Conservation (phyloP, 1,284 basidiomycete species). For the Ganoderma lucidum region DNA sequence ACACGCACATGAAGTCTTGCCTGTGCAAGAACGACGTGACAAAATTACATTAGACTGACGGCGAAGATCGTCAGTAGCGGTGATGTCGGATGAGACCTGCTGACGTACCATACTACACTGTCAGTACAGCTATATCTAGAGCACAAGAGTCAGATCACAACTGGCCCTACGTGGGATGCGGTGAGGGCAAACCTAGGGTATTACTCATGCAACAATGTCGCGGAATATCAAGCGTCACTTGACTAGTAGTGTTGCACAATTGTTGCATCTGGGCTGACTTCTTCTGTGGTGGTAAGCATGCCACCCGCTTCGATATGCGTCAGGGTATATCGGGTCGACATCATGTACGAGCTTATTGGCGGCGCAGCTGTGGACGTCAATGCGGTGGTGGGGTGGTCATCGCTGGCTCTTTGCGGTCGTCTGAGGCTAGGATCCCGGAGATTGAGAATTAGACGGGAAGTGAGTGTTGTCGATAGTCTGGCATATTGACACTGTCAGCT, state of each 20-base stretch:
- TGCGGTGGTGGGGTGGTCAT: neutral
- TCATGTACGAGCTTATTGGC: conserved; percentile 5
- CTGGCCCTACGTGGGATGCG: neutral
- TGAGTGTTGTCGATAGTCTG: conserved; percentile 30
- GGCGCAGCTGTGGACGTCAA: conserved; percentile 18
- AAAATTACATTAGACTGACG: neutral
- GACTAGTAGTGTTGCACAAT: neutral
- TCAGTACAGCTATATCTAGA: neutral
- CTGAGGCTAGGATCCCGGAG: conserved; percentile 28
- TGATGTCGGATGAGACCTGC: neutral
- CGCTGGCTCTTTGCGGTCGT: conserved; percentile 5
- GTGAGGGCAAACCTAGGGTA: neutral
- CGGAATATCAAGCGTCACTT: neutral
- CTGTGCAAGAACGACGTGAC: neutral
- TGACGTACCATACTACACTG: neutral
- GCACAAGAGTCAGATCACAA: neutral
- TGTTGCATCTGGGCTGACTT: neutral
- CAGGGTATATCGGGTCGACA: conserved; percentile 9
- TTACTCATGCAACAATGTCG: neutral
- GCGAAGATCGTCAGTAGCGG: conserved; percentile 3
- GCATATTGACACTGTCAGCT: neutral
- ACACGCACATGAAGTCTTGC: neutral
- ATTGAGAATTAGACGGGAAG: conserved; percentile 31
- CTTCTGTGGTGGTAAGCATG: conserved; percentile 7
- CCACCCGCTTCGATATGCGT: conserved; percentile 17